Conservation (phyloP, 2,329 filamentous ascomycete genomes). For the Xylariales sp. region DNA sequence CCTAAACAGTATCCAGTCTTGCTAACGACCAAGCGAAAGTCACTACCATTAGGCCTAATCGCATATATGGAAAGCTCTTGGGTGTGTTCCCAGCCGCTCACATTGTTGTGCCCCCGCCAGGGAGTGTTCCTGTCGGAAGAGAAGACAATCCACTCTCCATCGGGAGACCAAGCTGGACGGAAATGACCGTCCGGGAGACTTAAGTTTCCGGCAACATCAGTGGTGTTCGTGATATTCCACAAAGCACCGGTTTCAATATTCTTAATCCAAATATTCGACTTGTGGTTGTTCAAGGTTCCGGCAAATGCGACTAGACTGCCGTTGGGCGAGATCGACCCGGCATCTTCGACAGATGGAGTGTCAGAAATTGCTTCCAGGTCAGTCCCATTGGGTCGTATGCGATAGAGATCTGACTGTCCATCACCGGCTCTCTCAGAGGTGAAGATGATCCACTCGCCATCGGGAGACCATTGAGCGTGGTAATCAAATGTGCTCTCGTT, state of each 20-base stretch:
- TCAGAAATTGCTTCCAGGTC: background rate
- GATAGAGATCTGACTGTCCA: background rate
- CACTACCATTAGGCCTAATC: background rate
- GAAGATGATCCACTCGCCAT: conserved; percentile 35
- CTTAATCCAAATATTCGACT: background rate
- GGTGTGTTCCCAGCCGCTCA: background rate
- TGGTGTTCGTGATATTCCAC: background rate
- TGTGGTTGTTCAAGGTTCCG: background rate
- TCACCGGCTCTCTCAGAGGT: conserved; percentile 24
- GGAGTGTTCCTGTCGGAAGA: background rate
- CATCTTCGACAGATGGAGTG: background rate
- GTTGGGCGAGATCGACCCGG: background rate
- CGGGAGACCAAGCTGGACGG: background rate
- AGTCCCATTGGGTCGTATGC: background rate
- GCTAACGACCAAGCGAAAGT: background rate
- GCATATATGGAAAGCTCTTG: conserved; percentile 1
- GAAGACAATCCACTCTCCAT: background rate
- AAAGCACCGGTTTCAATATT: background rate
- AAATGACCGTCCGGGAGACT: background rate
- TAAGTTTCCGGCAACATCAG: background rate
- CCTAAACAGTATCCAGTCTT: background rate
- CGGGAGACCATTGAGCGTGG: conserved; percentile 34
- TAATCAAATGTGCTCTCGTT: conserved; percentile 28
- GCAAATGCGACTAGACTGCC: background rate
- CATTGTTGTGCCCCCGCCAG: background rate